Base-by-base conservation (phyloP, 129 eudicot genomes). In the Pseudognaphalium luteoalbum region DNA sequence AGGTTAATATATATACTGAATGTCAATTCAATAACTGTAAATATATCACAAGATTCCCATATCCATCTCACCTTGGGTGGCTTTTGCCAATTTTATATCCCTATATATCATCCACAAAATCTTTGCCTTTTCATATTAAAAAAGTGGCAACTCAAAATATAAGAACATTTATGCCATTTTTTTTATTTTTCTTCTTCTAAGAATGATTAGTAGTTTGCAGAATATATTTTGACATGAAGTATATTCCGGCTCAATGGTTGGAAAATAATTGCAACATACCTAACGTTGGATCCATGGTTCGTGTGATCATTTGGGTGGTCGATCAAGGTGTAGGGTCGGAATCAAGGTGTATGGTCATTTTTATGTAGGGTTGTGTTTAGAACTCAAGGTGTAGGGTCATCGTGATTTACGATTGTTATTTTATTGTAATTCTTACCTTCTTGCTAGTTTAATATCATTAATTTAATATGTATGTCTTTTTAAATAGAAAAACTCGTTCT, bases 11-110 rank as follows among this genome's bases (percentile, higher is more conserved):
- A 25, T 51, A n/a, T 66, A n/a, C 34, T 66, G 37, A 57, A 54
- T 41, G 39, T 21, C 25, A 59, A 70, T 2, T 32, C 1, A 32
- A 2, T 59, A 67, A n/a, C 3, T 7, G 29, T 29, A 30, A 29
- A 44, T 15, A 66, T 68, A 61, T 30, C 15, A 19, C 29, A 32
- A 70, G 81, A 73, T 80, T 51, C 64, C 64, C 50, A 20, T 28
- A 57, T 73, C 79, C 79, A 80, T 56, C 74, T 65, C 61, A 80
- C 28, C 37, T 73, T 79, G 68, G 73, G 51, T 79, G 83, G 68
- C 78, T 20, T 21, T 77, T 72, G 52, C 44, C 25, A 19, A 52
- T 9, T 32, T 34, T 21, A 4, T 10, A 67, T 37, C 54, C n/a
- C 39, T 17, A 56, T 17, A 50, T 65, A 34, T 54, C 29, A 4